Evolutionary conservation across 2,329 filamentous ascomycete species (phyloP).

Genomic region (Sphaerulina populicola): DNA sequence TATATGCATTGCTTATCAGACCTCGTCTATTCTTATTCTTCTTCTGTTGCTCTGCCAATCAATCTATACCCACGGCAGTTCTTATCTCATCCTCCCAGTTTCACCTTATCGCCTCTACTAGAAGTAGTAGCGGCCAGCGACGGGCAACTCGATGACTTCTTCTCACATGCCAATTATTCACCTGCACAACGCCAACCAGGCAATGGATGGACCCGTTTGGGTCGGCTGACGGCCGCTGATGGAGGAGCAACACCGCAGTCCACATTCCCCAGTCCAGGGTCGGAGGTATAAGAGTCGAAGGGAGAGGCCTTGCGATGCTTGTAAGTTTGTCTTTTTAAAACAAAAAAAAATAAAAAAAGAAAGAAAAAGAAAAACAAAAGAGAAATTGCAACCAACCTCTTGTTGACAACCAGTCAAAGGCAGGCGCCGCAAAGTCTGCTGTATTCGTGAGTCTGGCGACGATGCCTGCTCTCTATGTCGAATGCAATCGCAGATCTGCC

Average conservation of each 20-base stretch:
- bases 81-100: conserved; percentile 4
- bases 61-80: conserved; percentile 1
- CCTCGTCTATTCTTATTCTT: no score
- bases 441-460: conserved; percentile 21
- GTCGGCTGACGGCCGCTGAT: conserved; percentile 7
- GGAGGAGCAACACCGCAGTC: background rate
- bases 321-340: no score
- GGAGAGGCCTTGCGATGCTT: conserved; percentile 22
- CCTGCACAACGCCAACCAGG: background rate
- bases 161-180: background rate
- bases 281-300: conserved; percentile 23
- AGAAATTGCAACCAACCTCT: no score
- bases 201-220: background rate
- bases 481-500: conserved; percentile 18
- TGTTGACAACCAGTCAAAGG: background rate
- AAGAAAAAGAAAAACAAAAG: no score
- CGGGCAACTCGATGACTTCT: conserved; percentile 6
- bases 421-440: conserved; percentile 21
- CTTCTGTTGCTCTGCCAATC: conserved; percentile 1
- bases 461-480: conserved; percentile 20
- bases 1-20: conserved; percentile 4
- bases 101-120: conserved; percentile 2
- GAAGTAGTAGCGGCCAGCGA: conserved; percentile 1
- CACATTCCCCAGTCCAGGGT: conserved; percentile 11
- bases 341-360: no score